Conservation (phyloP, 1,139 yeast genomes). For the Williopsis jadinii region DNA sequence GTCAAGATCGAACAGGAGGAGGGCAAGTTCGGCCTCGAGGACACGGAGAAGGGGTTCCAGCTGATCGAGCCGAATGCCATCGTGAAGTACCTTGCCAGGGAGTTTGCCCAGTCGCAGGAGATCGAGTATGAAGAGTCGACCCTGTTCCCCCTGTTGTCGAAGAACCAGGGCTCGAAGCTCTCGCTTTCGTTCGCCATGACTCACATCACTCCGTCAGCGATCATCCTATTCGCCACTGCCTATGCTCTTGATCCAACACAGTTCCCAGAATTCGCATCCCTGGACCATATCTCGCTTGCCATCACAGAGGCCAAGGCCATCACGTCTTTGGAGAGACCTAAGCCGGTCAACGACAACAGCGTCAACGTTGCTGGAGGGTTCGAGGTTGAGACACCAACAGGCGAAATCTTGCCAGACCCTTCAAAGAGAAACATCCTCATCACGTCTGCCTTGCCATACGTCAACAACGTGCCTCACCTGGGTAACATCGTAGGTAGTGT, state of each 20-base stretch:
- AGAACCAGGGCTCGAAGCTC: constrained; percentile 18
- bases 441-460: constrained; percentile 96
- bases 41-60: constrained; percentile 36
- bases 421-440: constrained; percentile 70
- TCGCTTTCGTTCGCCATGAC: constrained; percentile 7
- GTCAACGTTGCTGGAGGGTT: constrained; percentile 38
- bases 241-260: constrained; percentile 26
- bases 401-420: constrained; percentile 44
- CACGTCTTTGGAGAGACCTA: constrained; percentile 28
- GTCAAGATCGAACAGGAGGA: constrained; percentile 30
- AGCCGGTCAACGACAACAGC: constrained; percentile 52
- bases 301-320: constrained; percentile 26
- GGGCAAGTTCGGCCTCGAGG: constrained; percentile 31
- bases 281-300: constrained; percentile 35
- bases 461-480: constrained; percentile 95
- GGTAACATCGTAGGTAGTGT: constrained; percentile 97
- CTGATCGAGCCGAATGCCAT: constrained; percentile 79
- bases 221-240: constrained; percentile 30
- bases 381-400: constrained; percentile 31
- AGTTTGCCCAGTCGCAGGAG: constrained; percentile 31
- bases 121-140: constrained; percentile 28
- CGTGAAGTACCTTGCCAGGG: constrained; percentile 57
- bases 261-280: constrained; percentile 28
- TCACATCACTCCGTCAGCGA: constrained; percentile 24
- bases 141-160: constrained; percentile 22